A percentile compares a stretch with the other conserved stretches of the same genome.
Conservation (phyloP, 2,329 filamentous ascomycete genomes). For the Venturia carpophila region DNA sequence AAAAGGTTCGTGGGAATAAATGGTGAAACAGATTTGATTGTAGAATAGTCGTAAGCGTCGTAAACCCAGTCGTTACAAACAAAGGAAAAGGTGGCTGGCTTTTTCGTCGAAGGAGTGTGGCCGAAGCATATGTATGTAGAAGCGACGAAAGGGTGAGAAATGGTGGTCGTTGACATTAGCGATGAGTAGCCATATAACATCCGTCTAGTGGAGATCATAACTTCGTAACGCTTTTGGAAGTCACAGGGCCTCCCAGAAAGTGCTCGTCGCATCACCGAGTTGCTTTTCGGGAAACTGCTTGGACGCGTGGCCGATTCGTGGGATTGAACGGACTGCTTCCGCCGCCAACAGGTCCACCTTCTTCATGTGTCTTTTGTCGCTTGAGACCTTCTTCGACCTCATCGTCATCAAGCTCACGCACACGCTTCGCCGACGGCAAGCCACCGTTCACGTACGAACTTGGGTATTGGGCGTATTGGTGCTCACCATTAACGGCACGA, state of each 20-base stretch:
- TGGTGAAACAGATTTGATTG: background rate
- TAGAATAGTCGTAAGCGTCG: constrained; percentile 16
- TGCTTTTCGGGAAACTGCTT: constrained; percentile 9
- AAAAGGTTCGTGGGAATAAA: constrained; percentile 8
- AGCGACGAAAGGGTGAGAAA: background rate
- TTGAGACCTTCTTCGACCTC: constrained; percentile 61
- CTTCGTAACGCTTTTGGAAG: background rate
- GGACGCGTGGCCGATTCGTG: constrained; percentile 4
- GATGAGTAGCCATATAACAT: background rate
- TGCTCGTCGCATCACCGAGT: background rate
- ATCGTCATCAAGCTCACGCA: constrained; percentile 54
- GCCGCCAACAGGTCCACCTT: constrained; percentile 39
- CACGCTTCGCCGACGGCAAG: constrained; percentile 57
- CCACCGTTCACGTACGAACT: constrained; percentile 61
- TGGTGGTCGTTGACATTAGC: background rate
- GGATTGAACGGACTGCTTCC: constrained; percentile 16
- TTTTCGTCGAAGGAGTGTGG: background rate
- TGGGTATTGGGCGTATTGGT: constrained; percentile 8
- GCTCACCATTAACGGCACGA: constrained; percentile 54
- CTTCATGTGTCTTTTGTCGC: constrained; percentile 69
- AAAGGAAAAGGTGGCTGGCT: constrained; percentile 4
- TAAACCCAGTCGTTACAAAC: background rate
- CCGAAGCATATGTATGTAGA: background rate
- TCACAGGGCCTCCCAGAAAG: background rate
- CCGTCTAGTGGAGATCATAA: constrained; percentile 3